Percentiles rank a stretch among this genome's conserved stretches.
phyloP scores from a whole-genome alignment of 352 stramenopile genomes.

The Phytophthora crassamura region DNA sequence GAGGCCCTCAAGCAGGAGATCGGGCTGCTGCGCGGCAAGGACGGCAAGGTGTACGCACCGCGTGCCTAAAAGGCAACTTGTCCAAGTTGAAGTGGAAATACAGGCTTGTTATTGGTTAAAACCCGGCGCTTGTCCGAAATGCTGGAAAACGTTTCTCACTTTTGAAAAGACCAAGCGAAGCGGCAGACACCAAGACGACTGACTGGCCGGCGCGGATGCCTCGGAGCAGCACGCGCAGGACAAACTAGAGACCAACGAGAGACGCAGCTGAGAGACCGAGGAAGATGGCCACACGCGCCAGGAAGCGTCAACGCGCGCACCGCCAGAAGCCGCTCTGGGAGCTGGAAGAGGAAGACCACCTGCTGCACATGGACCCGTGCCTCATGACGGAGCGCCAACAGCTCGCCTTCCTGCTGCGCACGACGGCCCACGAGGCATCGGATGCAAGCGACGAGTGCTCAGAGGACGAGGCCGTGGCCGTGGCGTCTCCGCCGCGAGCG shows the following conservation, averaged over 20 bases:
- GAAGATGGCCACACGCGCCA: slow-evolving; percentile 27
- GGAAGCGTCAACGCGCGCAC: slow-evolving; percentile 28
- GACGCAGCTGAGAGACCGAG: slow-evolving; percentile 6
- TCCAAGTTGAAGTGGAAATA: slow-evolving; percentile 61
- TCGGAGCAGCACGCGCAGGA: slow-evolving; percentile 3
- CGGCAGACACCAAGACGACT: neutral
- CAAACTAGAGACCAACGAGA: slow-evolving; percentile 11
- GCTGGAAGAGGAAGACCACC: slow-evolving; percentile 27
- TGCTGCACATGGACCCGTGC: slow-evolving; percentile 55
- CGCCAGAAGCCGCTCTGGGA: slow-evolving; percentile 9
- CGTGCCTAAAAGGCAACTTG: slow-evolving; percentile 42
- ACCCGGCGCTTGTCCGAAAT: neutral
- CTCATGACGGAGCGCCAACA: slow-evolving; percentile 87
- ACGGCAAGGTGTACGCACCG: slow-evolving; percentile 78
- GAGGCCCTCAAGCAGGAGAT: slow-evolving; percentile 93
- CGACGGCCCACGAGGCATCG: slow-evolving; percentile 65
- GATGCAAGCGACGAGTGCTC: slow-evolving; percentile 38
- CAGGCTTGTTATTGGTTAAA: slow-evolving; percentile 25
- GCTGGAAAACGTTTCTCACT: slow-evolving; percentile 18
- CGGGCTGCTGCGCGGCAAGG: slow-evolving; percentile 81
- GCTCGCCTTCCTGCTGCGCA: slow-evolving; percentile 75
- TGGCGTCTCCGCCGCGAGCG: slow-evolving; percentile 3
- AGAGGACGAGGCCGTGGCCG: slow-evolving; percentile 24
- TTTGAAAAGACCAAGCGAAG: slow-evolving; percentile 25
- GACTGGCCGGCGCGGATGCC: slow-evolving; percentile 12